These are phyloP conservation scores for Geopyxis carbonaria DNA, from an alignment of 495 filamentous ascomycete species.

Conservation along the genomic window DNA sequence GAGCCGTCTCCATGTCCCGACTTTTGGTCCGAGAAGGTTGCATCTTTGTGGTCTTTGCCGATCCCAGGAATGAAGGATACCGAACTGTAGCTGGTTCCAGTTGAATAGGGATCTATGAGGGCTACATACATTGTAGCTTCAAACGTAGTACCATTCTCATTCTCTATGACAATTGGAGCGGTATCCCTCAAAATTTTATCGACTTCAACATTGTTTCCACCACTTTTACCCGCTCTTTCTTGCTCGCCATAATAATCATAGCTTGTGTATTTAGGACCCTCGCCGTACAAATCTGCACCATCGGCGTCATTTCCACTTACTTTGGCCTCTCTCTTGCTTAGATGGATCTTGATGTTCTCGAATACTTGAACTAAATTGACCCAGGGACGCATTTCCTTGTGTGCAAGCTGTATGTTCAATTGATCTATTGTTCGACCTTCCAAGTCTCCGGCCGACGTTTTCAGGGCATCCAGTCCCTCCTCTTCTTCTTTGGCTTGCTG, in stretches of 20 bases:
- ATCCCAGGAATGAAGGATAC: constrained; percentile 3
- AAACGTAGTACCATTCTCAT: constrained; percentile 1
- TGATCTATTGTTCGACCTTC: constrained; percentile 12
- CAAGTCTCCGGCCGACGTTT: constrained; percentile 3
- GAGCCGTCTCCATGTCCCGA: too few species aligned
- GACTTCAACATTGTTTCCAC: not conserved
- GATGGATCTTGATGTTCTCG: constrained; percentile 14
- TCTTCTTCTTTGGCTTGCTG: not conserved
- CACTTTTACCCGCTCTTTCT: not conserved
- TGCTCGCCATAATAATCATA: constrained; percentile 8
- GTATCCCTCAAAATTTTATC: constrained; percentile 7
- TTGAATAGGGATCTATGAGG: constrained; percentile 4
- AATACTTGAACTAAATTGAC: constrained; percentile 16
- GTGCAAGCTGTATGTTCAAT: constrained; percentile 15
- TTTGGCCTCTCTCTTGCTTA: constrained; percentile 9
- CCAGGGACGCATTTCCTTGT: constrained; percentile 9
- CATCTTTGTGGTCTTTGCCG: constrained; percentile 1
- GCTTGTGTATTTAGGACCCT: constrained; percentile 6
- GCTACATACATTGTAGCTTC: constrained; percentile 7
- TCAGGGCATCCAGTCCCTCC: constrained; percentile 1
- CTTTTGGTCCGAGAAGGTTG: constrained; percentile 1
- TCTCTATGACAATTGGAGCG: constrained; percentile 12
- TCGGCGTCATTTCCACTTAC: constrained; percentile 14
- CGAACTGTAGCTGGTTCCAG: constrained; percentile 3
- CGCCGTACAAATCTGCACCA: constrained; percentile 14